Percentiles rank a stretch among this genome's conserved stretches.
These are phyloP conservation scores for maize (Zea mays) DNA, from an alignment of 176 grass and related monocot species.

Conservation along the genomic window Zm-B73-REFERENCE-NAM-5.0 NC_050105.1:1529001-1529500, in stretches of 20 bases:
- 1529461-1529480: slow-evolving; percentile 9
- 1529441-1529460: slow-evolving; percentile 20
- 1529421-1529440: slow-evolving; percentile 22
- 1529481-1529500: slow-evolving; percentile 26
- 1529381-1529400: background rate
- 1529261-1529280: slow-evolving; percentile 3
- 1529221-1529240: slow-evolving; percentile 21
- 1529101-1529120: slow-evolving; percentile 98
- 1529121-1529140: slow-evolving; percentile 99
- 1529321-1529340: slow-evolving; percentile 30
- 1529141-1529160: slow-evolving; percentile 92
- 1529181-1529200: slow-evolving; percentile 67
- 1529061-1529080: slow-evolving; percentile 99
- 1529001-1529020: slow-evolving; percentile 24
- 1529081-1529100: slow-evolving; percentile 97
- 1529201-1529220: slow-evolving; percentile 31
- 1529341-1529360: background rate
- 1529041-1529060: slow-evolving; percentile 43
- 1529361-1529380: background rate
- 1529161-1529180: slow-evolving; percentile 91
- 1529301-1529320: slow-evolving; percentile 4
- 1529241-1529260: background rate
- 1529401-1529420: slow-evolving; percentile 16
- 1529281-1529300: background rate
- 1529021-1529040: slow-evolving; percentile 19